phyloP scores from a whole-genome alignment of 768 basidiomycete species.

The Boletus eberwhitei region DNA sequence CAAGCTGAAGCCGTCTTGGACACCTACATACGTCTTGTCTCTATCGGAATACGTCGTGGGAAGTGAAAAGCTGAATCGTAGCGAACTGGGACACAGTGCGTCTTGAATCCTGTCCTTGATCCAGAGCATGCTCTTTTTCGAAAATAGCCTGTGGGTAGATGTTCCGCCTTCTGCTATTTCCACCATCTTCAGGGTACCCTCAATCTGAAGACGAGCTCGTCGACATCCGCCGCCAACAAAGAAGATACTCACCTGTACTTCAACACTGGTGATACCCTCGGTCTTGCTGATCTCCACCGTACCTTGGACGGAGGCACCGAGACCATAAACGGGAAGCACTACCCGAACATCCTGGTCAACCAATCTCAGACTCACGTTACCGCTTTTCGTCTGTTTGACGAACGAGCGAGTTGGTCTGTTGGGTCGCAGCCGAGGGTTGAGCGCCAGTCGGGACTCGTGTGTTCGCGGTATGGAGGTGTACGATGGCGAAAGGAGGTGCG shows the following conservation, averaged over 20 bases:
- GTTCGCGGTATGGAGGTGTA: constrained; percentile 55
- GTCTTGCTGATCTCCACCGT: constrained; percentile 51
- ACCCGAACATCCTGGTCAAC: constrained; percentile 49
- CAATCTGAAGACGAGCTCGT: constrained; percentile 41
- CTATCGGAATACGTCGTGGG: constrained; percentile 58
- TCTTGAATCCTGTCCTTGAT: constrained; percentile 40
- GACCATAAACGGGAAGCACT: constrained; percentile 56
- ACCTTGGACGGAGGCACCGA: constrained; percentile 51
- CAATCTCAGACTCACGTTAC: constrained; percentile 50
- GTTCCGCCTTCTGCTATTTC: constrained; percentile 70
- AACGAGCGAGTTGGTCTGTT: constrained; percentile 46
- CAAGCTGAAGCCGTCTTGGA: neutral
- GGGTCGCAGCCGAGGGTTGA: constrained; percentile 36
- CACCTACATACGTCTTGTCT: constrained; percentile 56
- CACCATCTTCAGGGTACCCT: constrained; percentile 54
- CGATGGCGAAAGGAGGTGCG: constrained; percentile 39
- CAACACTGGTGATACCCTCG: constrained; percentile 56
- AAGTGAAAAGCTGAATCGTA: constrained; percentile 54
- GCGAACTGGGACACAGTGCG: constrained; percentile 46
- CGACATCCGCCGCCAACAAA: neutral
- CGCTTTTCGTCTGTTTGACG: constrained; percentile 56
- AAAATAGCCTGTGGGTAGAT: constrained; percentile 47
- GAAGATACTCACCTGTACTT: constrained; percentile 50
- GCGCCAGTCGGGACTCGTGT: constrained; percentile 52
- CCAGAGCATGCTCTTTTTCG: constrained; percentile 57